Evolutionary conservation across 768 basidiomycete species (phyloP), one percentile per base, ranked within the genome.

Genomic region (Leccinum uliginosum): DNA sequence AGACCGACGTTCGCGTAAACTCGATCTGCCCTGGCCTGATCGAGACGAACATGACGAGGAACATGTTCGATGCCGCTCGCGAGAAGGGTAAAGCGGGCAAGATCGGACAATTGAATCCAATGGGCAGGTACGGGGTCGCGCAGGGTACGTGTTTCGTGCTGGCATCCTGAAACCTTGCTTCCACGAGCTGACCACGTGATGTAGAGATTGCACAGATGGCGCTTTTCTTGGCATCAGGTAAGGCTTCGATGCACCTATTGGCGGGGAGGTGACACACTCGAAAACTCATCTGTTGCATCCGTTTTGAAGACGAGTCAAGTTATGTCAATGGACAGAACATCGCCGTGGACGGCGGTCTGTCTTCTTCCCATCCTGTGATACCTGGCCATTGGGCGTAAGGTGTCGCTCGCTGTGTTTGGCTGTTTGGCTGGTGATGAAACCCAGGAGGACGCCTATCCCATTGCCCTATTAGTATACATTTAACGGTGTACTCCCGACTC

Each of bases 321-420:
- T 95, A 93, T 71, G 84, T 98, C 55, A 97, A 95, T 66, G 95
- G 91, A 15, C 90, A 94, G 66, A 87, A 85, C 64, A 79, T 92
- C 29, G 86, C 87, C 0, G 87, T 93, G 29, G 94, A 96, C 62
- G 95, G 94, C 7, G 94, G 92, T 1, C 71, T 96, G 57, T 86
- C 89, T 11, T 76, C 86, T 24, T 91, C 91, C 0, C 82, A 84
- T 64, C 93, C 92, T 6, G 85, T 92, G 8, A 74, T 88, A 7
- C 88, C 90, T 4, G 91, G 91, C 1, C 81, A 84, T 67, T 82
- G 82, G 80, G 78, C 76, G n/a, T 90, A 63, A 75, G 38, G 51
- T 9, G n/a, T 40, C 24, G 29, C 51, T 57, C 23, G 30, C 40
- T 51, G 50, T 55, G 50, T 14, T 49, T 48, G 29, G 23, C 15